Evolutionary conservation across 2,329 filamentous ascomycete species (phyloP), one percentile per base, ranked within the genome.

Genomic region (Aspergillus ochraceoroseus): DNA sequence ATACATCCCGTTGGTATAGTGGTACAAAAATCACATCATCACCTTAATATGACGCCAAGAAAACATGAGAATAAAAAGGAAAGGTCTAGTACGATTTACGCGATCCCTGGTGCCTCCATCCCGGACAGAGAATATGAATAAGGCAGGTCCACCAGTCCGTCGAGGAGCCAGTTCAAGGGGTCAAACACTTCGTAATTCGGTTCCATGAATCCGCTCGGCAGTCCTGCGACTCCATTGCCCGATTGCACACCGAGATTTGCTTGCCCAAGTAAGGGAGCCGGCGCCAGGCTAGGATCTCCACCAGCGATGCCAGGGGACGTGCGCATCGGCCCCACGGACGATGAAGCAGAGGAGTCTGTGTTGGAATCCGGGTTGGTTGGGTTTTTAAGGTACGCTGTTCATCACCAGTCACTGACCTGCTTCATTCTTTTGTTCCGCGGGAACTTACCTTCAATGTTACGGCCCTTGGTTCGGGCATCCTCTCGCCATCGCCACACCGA

Each of bases 141-240:
- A 49, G 85, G 86, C 59, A 90, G 84, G 59, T 89, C 85, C 45
- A 92, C 73, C 22, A 90, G 72, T 9, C 86, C 86, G 62, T 95
- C 89, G 45, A 95, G 71, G 72, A 94, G 87, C 89, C 89, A 95
- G 62, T 90, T 87, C 55, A 95, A 75, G 1, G 89, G 87, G 65
- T 95, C 88, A 58, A 94, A 95, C 47, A 94, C 87, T 62, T 94
- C 86, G 62, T 88, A 88, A 54, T 80, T 83, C 7, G 79, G 77
- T 40, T 85, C 76, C 50, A 77, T 74, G 48, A 85, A 83, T 52
- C 74, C 73, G 47, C 64, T 67, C 1, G 64, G 62, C 3, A 67
- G 47, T 4, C 49, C 53, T 4, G 43, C 49, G 4, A 59, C 47
- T 2, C 49, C 50, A 26, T 48, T 56, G 7, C 38, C 51, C 14